Percentiles rank a stretch among this genome's conserved stretches.
phyloP scores from a whole-genome alignment of 805 yeast genomes.

The Millerago galiae region DNA sequence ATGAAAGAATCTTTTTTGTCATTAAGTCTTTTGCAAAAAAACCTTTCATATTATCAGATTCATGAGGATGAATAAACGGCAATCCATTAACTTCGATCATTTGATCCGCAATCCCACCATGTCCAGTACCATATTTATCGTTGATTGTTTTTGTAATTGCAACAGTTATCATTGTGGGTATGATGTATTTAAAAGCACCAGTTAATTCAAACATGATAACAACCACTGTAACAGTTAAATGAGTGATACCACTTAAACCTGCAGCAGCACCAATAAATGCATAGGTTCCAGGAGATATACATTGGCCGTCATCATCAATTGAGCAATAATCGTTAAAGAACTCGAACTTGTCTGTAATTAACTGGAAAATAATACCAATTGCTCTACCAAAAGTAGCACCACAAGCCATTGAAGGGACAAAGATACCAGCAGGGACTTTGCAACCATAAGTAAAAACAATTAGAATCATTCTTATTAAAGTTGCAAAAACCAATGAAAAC shows the following conservation, averaged over 20 bases:
- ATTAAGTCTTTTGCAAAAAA: slow-evolving; percentile 51
- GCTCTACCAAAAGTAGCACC: slow-evolving; percentile 95
- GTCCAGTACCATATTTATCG: slow-evolving; percentile 56
- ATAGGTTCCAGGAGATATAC: slow-evolving; percentile 90
- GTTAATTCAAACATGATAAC: slow-evolving; percentile 94
- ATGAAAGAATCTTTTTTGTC: slow-evolving; percentile 37
- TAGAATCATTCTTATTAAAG: slow-evolving; percentile 60
- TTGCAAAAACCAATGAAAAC: slow-evolving; percentile 58
- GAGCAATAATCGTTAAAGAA: slow-evolving; percentile 33
- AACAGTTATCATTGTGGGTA: slow-evolving; percentile 95
- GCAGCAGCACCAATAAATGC: slow-evolving; percentile 97
- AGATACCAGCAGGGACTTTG: slow-evolving; percentile 95
- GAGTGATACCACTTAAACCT: slow-evolving; percentile 89
- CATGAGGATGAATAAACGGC: slow-evolving; percentile 73
- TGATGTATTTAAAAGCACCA: slow-evolving; percentile 85
- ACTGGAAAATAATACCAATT: slow-evolving; percentile 66
- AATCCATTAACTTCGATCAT: slow-evolving; percentile 85
- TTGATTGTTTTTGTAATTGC: slow-evolving; percentile 79
- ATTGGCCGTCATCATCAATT: slow-evolving; percentile 33
- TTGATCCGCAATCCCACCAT: slow-evolving; percentile 90
- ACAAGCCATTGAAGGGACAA: slow-evolving; percentile 94
- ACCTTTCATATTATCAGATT: slow-evolving; percentile 52
- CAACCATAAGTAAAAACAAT: slow-evolving; percentile 87
- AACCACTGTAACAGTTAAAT: slow-evolving; percentile 86
- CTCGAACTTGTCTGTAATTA: slow-evolving; percentile 30